A percentile compares a stretch with the other conserved stretches of the same genome.
These are phyloP conservation scores for Tilletia caries DNA, from an alignment of 1,284 basidiomycete species.

Conservation along the genomic window DNA sequence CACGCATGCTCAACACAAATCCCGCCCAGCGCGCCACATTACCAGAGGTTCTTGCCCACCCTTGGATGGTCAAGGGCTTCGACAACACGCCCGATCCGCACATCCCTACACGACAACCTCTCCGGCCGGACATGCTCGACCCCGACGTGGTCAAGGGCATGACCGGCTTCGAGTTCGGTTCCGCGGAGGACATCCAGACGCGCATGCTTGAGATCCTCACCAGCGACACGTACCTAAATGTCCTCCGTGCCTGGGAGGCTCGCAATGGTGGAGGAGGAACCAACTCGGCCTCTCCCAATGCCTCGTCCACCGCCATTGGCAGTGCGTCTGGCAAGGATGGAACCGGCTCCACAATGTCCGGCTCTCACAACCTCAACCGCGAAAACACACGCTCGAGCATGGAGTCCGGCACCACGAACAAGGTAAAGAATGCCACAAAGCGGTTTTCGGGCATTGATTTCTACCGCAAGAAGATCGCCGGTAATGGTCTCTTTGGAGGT, in stretches of 20 bases:
- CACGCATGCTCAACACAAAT: slow-evolving; percentile 92
- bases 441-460: slow-evolving; percentile 91
- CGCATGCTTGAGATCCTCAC: slow-evolving; percentile 71
- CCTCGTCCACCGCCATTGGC: slow-evolving; percentile 26
- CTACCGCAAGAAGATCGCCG: slow-evolving; percentile 74
- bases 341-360: neutral
- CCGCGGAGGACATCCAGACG: slow-evolving; percentile 76
- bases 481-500: slow-evolving; percentile 53
- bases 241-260: slow-evolving; percentile 71
- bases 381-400: slow-evolving; percentile 10
- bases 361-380: slow-evolving; percentile 13
- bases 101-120: slow-evolving; percentile 80
- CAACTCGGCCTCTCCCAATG: slow-evolving; percentile 27
- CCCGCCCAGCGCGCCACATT: slow-evolving; percentile 79
- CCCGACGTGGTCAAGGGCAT: slow-evolving; percentile 80
- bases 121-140: slow-evolving; percentile 81
- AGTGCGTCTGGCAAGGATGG: slow-evolving; percentile 15
- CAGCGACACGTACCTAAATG: slow-evolving; percentile 72
- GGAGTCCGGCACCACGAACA: slow-evolving; percentile 9
- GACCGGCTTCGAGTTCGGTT: slow-evolving; percentile 95
- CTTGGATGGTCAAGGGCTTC: slow-evolving; percentile 93
- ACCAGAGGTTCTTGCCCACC: slow-evolving; percentile 80
- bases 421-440: slow-evolving; percentile 42
- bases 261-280: slow-evolving; percentile 64
- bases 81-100: slow-evolving; percentile 71